Evolutionary conservation across 2,329 filamentous ascomycete species (phyloP).

Genomic region (Fusarium anguioides): DNA sequence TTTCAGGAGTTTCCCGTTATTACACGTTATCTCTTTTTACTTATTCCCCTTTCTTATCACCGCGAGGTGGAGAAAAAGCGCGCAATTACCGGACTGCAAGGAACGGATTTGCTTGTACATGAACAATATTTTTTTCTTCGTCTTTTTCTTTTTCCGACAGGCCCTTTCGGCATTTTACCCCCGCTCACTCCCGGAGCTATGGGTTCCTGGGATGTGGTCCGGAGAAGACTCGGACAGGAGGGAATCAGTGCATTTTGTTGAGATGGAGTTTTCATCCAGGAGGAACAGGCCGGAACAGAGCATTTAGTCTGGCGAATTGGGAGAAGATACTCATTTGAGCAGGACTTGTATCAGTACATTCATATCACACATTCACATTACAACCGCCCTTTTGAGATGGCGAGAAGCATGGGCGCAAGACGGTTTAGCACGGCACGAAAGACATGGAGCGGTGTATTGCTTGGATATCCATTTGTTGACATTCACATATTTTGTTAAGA

Average conservation of each 20-base stretch:
- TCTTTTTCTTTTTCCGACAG: constrained; percentile 10
- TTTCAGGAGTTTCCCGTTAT: constrained; percentile 40
- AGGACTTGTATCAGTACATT: constrained; percentile 13
- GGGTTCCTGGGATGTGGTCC: constrained; percentile 1
- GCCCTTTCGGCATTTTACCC: constrained; percentile 22
- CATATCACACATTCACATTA: constrained; percentile 27
- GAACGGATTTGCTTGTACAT: constrained; percentile 35
- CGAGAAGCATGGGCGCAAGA: constrained; percentile 33
- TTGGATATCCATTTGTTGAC: constrained; percentile 43
- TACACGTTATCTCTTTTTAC: constrained; percentile 26
- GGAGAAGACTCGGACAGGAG: constrained; percentile 29
- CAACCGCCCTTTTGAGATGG: constrained; percentile 17
- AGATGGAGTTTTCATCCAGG: constrained; percentile 22
- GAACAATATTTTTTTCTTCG: constrained; percentile 3
- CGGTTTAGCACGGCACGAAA: constrained; percentile 9
- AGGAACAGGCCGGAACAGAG: constrained; percentile 13
- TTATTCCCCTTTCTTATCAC: constrained; percentile 35
- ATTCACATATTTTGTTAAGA: constrained; percentile 28
- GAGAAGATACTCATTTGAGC: constrained; percentile 6
- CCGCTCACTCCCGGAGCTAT: constrained; percentile 37
- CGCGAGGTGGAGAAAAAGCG: constrained; percentile 34
- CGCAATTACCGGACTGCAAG: constrained; percentile 28
- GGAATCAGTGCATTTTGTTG: constrained; percentile 35
- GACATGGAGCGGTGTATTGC: constrained; percentile 36
- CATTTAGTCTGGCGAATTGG: constrained; percentile 20